phyloP scores from a whole-genome alignment of 1,284 basidiomycete genomes.

The Boletus austroedulis region DNA sequence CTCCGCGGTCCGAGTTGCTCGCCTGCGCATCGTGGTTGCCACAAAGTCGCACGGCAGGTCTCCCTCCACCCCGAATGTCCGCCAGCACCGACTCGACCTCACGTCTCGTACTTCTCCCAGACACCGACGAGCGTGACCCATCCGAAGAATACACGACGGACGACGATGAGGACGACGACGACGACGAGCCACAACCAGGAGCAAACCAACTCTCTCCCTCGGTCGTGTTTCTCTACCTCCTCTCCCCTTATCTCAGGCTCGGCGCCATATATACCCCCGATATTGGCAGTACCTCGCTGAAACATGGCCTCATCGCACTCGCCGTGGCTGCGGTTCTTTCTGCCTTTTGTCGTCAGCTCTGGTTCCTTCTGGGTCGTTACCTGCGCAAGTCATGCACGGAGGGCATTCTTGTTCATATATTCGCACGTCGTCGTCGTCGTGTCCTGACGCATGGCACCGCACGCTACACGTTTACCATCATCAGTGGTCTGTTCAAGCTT shows the following conservation, averaged over 20 bases:
- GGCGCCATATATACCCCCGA: slow-evolving; percentile 61
- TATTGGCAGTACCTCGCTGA: slow-evolving; percentile 43
- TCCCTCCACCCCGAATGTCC: slow-evolving; percentile 21
- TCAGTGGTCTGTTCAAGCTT: slow-evolving; percentile 46
- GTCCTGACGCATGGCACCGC: slow-evolving; percentile 43
- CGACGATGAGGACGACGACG: slow-evolving; percentile 42
- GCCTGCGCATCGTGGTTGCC: slow-evolving; percentile 8
- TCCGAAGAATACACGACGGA: slow-evolving; percentile 54
- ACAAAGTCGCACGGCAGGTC: slow-evolving; percentile 33
- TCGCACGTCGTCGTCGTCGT: slow-evolving; percentile 54
- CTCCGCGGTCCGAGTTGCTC: slow-evolving; percentile 22
- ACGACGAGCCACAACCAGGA: slow-evolving; percentile 38
- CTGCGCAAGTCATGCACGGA: slow-evolving; percentile 60
- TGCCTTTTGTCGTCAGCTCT: slow-evolving; percentile 61
- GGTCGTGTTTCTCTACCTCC: slow-evolving; percentile 64
- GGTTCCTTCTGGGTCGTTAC: slow-evolving; percentile 71
- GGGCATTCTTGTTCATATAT: slow-evolving; percentile 59
- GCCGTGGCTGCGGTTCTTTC: slow-evolving; percentile 55
- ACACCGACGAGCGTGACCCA: slow-evolving; percentile 42
- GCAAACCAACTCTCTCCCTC: slow-evolving; percentile 49
- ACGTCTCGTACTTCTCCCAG: slow-evolving; percentile 61
- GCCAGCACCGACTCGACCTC: slow-evolving; percentile 37
- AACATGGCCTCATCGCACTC: slow-evolving; percentile 50
- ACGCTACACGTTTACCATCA: slow-evolving; percentile 41
- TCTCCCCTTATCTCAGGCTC: slow-evolving; percentile 64